Base-by-base conservation (phyloP, 176 grass and related monocot species). In the Carex kokanica region DNA sequence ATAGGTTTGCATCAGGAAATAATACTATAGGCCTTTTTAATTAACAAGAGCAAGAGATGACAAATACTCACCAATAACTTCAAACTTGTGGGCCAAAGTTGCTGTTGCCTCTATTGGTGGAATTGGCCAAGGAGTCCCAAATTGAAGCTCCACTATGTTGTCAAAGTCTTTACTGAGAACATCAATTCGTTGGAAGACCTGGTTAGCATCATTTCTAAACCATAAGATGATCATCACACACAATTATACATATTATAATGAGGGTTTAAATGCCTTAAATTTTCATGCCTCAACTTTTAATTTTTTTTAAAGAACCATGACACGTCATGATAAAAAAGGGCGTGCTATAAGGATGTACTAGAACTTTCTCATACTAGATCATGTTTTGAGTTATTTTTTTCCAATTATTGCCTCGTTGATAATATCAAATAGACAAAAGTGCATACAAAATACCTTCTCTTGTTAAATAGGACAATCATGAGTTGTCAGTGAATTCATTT, bases 161-260 rank as follows among this genome's bases (percentile, higher is more conserved):
- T 94, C 95, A 60, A 98, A 90, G 83, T 98, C 95, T 18, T 86
- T 62, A 71, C 87, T 93, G 38, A 98, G 62, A 12, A 93, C 78
- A 83, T 98, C 95, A 51, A 98, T 94, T 36, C 92, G 80, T 84
- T 98, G 95, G 75, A 91, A 94, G 64, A 94, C 95, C 95, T 94
- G 86, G 60, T 43, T 13, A 32, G 3, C 34, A 36, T 9, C 27
- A 63, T 20, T 41, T 83, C 27, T 15, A 14, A 20, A 57, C 54
- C 14, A 79, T 54, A 55, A 58, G 25, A 57, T 69, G 6, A 15
- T 69, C 32, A 40, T 40, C 34, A 69, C 6, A 17, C 15, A 69
- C 6, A 3, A 78, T 31, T 23, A 78, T n/a, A 56, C 73, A 78
- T 29, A 78, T 27, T 43, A 52, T 18, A 72, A 72, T 20, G 17